Percentiles rank a stretch among this genome's conserved stretches.
Evolutionary conservation across 768 basidiomycete species (phyloP).

Genomic region (Chalciporus piperatus): DNA sequence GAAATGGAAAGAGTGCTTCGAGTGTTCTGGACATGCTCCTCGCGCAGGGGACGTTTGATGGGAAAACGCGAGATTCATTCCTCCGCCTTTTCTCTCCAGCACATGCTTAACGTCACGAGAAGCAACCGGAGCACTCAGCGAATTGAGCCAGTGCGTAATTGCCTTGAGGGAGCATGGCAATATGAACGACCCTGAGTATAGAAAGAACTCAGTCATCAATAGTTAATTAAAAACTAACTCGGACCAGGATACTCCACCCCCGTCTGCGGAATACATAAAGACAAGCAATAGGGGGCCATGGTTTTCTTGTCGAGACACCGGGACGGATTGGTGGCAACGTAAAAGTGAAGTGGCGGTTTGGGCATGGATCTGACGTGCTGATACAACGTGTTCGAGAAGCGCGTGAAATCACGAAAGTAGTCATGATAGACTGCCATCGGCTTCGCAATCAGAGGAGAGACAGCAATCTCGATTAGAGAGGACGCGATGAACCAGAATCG

Average conservation of each 20-base stretch:
- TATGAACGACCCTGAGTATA: constrained; percentile 27
- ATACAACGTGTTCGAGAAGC: constrained; percentile 35
- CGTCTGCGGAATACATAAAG: constrained; percentile 37
- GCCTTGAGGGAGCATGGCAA: constrained; percentile 34
- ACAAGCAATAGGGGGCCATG: constrained; percentile 32
- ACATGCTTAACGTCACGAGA: constrained; percentile 34
- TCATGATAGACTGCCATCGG: constrained; percentile 32
- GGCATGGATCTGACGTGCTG: constrained; percentile 35
- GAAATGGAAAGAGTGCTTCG: constrained; percentile 34
- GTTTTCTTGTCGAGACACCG: constrained; percentile 21
- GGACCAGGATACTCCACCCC: constrained; percentile 33
- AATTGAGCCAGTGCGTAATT: constrained; percentile 36
- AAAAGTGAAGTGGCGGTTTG: constrained; percentile 29
- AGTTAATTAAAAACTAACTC: constrained; percentile 35
- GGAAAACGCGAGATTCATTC: constrained; percentile 37
- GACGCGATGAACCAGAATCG: constrained; percentile 11
- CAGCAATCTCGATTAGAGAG: constrained; percentile 21
- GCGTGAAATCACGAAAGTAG: constrained; percentile 34
- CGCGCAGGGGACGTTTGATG: constrained; percentile 25
- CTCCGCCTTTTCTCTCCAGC: constrained; percentile 28
- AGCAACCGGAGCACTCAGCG: constrained; percentile 34
- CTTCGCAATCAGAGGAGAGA: constrained; percentile 24
- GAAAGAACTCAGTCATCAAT: constrained; percentile 22
- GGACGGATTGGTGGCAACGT: constrained; percentile 28
- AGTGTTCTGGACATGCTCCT: constrained; percentile 36